Conservation (phyloP, 352 stramenopile species). For the Globisporangium uncinulatum region DNA sequence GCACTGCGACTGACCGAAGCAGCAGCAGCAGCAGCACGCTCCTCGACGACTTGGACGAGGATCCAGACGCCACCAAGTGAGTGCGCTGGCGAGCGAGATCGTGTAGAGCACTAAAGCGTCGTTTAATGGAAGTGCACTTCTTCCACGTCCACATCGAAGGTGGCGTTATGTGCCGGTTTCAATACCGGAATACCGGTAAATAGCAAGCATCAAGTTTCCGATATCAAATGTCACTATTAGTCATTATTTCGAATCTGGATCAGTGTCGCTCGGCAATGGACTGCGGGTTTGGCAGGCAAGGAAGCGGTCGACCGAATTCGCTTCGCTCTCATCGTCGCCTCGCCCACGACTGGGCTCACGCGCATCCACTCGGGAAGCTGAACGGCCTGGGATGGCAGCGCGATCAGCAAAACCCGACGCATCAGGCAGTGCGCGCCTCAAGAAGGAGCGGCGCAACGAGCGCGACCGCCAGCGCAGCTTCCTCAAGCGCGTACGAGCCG, state of each 20-base stretch:
- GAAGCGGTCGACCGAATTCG: no score
- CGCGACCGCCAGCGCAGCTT: conserved; percentile 50
- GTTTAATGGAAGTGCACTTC: no score
- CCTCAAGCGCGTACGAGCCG: conserved; percentile 35
- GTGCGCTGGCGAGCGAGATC: neutral
- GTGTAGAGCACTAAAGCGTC: neutral
- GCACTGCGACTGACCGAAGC: neutral
- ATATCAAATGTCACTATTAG: no score
- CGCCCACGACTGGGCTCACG: neutral
- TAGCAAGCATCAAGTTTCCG: no score
- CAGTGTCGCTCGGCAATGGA: no score
- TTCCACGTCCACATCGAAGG: no score
- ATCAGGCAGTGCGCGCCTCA: conserved; percentile 1
- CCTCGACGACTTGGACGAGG: neutral
- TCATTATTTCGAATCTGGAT: no score
- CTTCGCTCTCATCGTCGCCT: no score
- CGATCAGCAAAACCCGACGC: neutral
- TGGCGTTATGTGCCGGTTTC: no score
- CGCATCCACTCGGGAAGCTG: neutral
- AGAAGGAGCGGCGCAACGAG: conserved; percentile 46
- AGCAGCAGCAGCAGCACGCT: neutral
- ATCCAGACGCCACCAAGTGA: conserved; percentile 5
- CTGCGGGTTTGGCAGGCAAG: no score
- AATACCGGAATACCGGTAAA: no score
- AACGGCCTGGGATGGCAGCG: neutral